Base-by-base conservation (phyloP, 768 basidiomycete genomes). In the Rhizopogon vesiculosus region DNA sequence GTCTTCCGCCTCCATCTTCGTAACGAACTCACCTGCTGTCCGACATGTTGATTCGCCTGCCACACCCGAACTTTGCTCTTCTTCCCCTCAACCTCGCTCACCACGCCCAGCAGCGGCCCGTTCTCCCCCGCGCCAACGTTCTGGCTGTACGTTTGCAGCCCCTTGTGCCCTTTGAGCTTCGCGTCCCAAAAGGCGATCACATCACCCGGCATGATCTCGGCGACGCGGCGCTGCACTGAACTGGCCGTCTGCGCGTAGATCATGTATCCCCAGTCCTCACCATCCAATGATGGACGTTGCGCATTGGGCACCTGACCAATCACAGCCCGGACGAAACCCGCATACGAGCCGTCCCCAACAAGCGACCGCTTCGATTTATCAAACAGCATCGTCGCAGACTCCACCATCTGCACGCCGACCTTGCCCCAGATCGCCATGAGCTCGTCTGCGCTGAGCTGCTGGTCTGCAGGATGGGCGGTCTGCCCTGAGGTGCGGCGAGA, bases 181-280 rank as follows among this genome's bases (percentile, higher is more conserved):
- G 89, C 91, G 55, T 93, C 90, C 50, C 78, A 74, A 56, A 95
- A 69, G 57, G 83, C 79, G 45, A 93, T 76, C 9, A 97, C 72
- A 69, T 97, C 94, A 2, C 94, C 94, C 0, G 93, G 89, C 80
- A 88, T 76, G 56, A 93, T 89, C 19, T 95, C 93, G 62, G 86
- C 87, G 33, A 78, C 74, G 48, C 91, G 78, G 58, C 84, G 83
- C 69, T 86, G 83, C 56, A 96, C 89, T 12, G 83, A 71, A 0
- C 64, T 62, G 0, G 79, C 88, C 31, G 76, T 81, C 72, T 94
- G 92, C 57, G 78, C 74, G 64, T 91, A 95, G 31, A 94, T 76
- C 7, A 88, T 71, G 65, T 91, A 83, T 0, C 93, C 94, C 64
- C 84, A 91, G 15, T 76, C 73, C 16, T 62, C 58, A 7, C 16